Evolutionary conservation across 139 green algal genomes (phyloP).

Genomic region (Ettlia oleoabundans): DNA sequence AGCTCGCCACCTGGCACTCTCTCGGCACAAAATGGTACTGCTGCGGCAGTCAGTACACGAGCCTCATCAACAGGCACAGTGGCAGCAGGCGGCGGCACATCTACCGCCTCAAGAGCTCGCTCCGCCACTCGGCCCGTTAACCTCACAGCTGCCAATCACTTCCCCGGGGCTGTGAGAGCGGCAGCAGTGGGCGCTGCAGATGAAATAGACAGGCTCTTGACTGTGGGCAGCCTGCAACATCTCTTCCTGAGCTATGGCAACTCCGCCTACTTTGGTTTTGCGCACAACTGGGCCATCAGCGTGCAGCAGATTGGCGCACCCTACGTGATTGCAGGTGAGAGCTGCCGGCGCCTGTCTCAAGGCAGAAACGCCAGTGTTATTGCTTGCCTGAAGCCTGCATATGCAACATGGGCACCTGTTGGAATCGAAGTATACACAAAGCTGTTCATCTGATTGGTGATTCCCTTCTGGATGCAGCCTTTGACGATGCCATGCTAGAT

Average conservation of each 20-base stretch:
- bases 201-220: neutral
- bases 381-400: neutral
- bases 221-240: conserved; percentile 8
- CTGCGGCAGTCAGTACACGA: too few relatives aligned
- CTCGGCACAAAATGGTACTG: too few relatives aligned
- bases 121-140: too few relatives aligned
- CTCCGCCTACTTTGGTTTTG: conserved; percentile 13
- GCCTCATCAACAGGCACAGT: too few relatives aligned
- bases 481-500: conserved; percentile 21
- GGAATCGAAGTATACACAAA: neutral
- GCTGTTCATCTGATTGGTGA: neutral
- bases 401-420: neutral
- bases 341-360: neutral
- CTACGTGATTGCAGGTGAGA: neutral
- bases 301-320: neutral
- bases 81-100: too few relatives aligned
- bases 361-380: neutral
- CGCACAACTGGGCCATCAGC: conserved; percentile 18
- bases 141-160: neutral
- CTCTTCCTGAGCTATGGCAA: conserved; percentile 19
- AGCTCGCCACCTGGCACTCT: too few relatives aligned
- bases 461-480: neutral
- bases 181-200: neutral
- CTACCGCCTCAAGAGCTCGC: too few relatives aligned
- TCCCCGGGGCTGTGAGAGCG: neutral